Conservation (phyloP, 2,329 filamentous ascomycete genomes). For the Colletotrichum trifolii region DNA sequence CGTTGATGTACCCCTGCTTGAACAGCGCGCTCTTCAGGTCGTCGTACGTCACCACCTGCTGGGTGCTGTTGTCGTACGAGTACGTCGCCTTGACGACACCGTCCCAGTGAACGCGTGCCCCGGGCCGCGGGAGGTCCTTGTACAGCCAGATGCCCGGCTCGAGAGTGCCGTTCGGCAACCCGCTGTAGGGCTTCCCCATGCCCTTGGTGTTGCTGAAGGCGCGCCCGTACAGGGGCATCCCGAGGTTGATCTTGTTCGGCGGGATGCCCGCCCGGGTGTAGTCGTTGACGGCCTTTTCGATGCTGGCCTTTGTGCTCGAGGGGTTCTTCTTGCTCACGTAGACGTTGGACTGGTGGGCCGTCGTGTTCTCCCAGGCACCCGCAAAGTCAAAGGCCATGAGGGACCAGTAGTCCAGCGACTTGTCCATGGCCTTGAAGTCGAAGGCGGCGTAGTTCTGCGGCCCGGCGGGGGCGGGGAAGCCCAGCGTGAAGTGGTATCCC, state of each 20-base stretch:
- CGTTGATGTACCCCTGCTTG: slow-evolving; percentile 75
- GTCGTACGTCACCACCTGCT: slow-evolving; percentile 78
- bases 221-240: slow-evolving; percentile 71
- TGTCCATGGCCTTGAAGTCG: slow-evolving; percentile 64
- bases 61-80: slow-evolving; percentile 71
- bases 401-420: slow-evolving; percentile 67
- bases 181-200: slow-evolving; percentile 70
- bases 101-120: slow-evolving; percentile 69
- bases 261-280: slow-evolving; percentile 70
- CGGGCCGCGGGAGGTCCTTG: slow-evolving; percentile 76
- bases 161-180: slow-evolving; percentile 75
- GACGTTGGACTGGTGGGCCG: slow-evolving; percentile 78
- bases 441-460: slow-evolving; percentile 60
- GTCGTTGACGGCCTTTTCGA: slow-evolving; percentile 70
- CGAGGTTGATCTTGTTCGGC: slow-evolving; percentile 75
- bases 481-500: slow-evolving; percentile 60
- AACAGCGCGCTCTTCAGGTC: slow-evolving; percentile 67
- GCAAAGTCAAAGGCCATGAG: slow-evolving; percentile 78
- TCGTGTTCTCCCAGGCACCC: slow-evolving; percentile 71
- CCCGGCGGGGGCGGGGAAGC: slow-evolving; percentile 61
- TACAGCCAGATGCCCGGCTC: slow-evolving; percentile 81
- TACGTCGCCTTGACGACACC: slow-evolving; percentile 72
- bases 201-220: slow-evolving; percentile 63
- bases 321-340: slow-evolving; percentile 64
- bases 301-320: slow-evolving; percentile 74